These are phyloP conservation scores for Penicillium waksmanii DNA, from an alignment of 495 filamentous ascomycete genomes.

Conservation along the genomic window DNA sequence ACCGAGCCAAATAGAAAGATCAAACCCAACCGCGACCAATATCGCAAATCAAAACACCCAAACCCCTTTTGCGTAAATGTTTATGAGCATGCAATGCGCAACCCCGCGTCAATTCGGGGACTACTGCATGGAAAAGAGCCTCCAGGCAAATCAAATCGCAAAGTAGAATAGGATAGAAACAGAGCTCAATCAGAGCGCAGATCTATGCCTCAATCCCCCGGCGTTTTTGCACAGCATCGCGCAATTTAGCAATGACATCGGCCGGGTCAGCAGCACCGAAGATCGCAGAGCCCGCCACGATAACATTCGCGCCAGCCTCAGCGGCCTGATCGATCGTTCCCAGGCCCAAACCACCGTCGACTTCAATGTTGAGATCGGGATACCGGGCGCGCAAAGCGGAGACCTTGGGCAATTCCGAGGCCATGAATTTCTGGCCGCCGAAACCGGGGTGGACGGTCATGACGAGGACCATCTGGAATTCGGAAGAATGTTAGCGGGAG, in stretches of 20 bases:
- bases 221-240: constrained; percentile 74
- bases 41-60: constrained; percentile 19
- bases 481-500: constrained; percentile 10
- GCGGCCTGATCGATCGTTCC: constrained; percentile 93
- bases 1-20: neutral
- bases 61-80: constrained; percentile 27
- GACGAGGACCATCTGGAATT: constrained; percentile 86
- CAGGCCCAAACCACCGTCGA: constrained; percentile 87
- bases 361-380: constrained; percentile 93
- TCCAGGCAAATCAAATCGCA: neutral
- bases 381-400: constrained; percentile 78
- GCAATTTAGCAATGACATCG: constrained; percentile 79
- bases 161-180: too few species aligned
- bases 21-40: neutral
- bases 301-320: constrained; percentile 95
- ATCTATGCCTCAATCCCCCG: constrained; percentile 7
- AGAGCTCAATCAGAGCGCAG: neutral
- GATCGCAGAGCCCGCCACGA: constrained; percentile 95
- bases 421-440: constrained; percentile 98
- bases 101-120: neutral
- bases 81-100: neutral
- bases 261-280: constrained; percentile 89
- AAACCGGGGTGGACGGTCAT: constrained; percentile 99
- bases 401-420: constrained; percentile 92
- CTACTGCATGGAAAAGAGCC: neutral